Conservation (phyloP, 1,139 yeast species). For the Blastobotrys malaysiensis region DNA sequence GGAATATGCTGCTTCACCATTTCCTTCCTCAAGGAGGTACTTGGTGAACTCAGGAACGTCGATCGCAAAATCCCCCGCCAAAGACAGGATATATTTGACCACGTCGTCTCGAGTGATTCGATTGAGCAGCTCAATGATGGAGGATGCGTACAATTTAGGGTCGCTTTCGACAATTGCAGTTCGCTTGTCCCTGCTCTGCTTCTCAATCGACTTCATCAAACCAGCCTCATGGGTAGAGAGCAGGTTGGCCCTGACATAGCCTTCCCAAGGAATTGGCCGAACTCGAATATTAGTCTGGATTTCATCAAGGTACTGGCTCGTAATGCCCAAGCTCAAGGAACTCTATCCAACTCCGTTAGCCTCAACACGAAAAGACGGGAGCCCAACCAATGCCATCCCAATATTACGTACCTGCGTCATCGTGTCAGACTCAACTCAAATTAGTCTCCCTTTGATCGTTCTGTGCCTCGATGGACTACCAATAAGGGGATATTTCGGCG, state of each 20-base stretch:
- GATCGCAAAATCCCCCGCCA: slow-evolving; percentile 56
- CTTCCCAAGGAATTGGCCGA: slow-evolving; percentile 91
- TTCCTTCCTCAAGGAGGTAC: slow-evolving; percentile 38
- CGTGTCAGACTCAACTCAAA: neutral
- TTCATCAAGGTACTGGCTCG: slow-evolving; percentile 64
- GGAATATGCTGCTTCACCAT: slow-evolving; percentile 50
- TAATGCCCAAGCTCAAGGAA: slow-evolving; percentile 8
- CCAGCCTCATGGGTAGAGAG: slow-evolving; percentile 63
- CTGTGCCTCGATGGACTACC: neutral
- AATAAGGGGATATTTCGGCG: neutral
- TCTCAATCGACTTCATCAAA: slow-evolving; percentile 60
- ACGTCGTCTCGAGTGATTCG: slow-evolving; percentile 61
- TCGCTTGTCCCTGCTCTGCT: slow-evolving; percentile 34
- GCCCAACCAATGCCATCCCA: neutral
- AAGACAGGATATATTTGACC: slow-evolving; percentile 63
- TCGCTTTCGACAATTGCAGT: slow-evolving; percentile 33
- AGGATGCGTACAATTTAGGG: slow-evolving; percentile 50
- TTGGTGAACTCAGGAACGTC: slow-evolving; percentile 45
- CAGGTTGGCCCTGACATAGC: slow-evolving; percentile 70
- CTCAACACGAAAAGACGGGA: neutral
- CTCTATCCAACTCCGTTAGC: neutral
- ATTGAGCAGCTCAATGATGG: slow-evolving; percentile 51
- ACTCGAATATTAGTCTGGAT: slow-evolving; percentile 69
- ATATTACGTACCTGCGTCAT: neutral
- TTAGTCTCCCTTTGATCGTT: neutral